Conservation (phyloP, 306 rosid genomes). For the Albizia julibrissin region DNA sequence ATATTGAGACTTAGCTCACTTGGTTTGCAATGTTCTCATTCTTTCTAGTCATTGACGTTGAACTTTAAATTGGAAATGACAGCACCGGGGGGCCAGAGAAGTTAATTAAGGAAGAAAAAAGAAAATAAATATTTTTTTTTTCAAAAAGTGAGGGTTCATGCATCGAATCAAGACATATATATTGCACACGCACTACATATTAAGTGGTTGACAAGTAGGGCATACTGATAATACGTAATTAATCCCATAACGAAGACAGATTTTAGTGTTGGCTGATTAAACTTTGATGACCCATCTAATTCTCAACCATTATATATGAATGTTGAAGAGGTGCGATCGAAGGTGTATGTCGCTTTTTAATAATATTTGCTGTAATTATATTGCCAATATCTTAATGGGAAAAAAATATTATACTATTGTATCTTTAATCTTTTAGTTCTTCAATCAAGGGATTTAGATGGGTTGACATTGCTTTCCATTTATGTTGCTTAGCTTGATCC, state of each 20-base stretch:
- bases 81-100: neutral
- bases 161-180: conserved; percentile 21
- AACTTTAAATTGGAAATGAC: conserved; percentile 7
- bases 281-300: neutral
- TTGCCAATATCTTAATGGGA: neutral
- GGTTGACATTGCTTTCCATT: conserved; percentile 21
- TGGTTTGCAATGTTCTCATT: neutral
- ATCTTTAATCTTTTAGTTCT: conserved; percentile 23
- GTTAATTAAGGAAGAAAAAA: neutral
- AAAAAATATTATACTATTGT: neutral
- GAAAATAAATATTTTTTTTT: neutral
- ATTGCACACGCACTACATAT: neutral
- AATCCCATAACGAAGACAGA: conserved; percentile 24
- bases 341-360: neutral
- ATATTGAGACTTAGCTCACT: neutral
- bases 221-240: conserved; percentile 8
- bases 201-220: conserved; percentile 34
- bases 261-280: conserved; percentile 18
- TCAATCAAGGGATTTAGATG: conserved; percentile 41
- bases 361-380: neutral
- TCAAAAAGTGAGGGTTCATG: neutral
- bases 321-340: neutral
- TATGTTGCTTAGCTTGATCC: conserved; percentile 45
- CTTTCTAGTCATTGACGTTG: neutral
- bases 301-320: conserved; percentile 26